Evolutionary conservation across 139 green algal genomes (phyloP).

Genomic region (Zygnema circumcarinatum): DNA sequence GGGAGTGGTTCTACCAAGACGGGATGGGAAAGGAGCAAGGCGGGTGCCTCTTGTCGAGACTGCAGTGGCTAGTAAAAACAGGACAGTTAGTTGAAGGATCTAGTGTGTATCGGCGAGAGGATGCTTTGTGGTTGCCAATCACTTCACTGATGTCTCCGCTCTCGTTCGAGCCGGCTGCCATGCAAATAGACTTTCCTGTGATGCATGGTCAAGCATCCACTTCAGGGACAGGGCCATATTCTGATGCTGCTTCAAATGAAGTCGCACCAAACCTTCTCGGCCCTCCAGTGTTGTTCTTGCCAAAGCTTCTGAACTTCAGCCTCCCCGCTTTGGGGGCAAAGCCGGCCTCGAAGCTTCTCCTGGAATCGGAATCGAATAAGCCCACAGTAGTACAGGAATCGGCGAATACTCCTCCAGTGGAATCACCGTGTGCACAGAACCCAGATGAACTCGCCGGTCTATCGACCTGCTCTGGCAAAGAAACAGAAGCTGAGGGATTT

Average conservation of each 20-base stretch:
- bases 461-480: too few species aligned
- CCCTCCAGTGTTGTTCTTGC: too few species aligned
- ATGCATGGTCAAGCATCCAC: neutral
- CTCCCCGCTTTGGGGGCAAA: too few species aligned
- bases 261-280: too few species aligned
- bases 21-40: conserved; percentile 38
- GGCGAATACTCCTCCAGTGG: too few species aligned
- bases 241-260: neutral
- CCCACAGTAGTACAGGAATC: too few species aligned
- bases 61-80: conserved; percentile 35
- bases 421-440: too few species aligned
- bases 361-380: too few species aligned
- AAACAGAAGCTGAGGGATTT: too few species aligned
- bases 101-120: conserved; percentile 14
- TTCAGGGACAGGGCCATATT: neutral
- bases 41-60: conserved; percentile 7
- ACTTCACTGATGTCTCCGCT: neutral
- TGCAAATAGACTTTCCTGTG: neutral
- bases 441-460: too few species aligned
- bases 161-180: neutral
- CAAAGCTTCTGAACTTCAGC: too few species aligned
- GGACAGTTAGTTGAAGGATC: conserved; percentile 19
- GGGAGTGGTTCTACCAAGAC: conserved; percentile 23
- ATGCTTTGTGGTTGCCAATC: conserved; percentile 24
- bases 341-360: too few species aligned